These are phyloP conservation scores for Decorospora gaudefroyi DNA, from an alignment of 2,329 filamentous ascomycete genomes.

Conservation along the genomic window DNA sequence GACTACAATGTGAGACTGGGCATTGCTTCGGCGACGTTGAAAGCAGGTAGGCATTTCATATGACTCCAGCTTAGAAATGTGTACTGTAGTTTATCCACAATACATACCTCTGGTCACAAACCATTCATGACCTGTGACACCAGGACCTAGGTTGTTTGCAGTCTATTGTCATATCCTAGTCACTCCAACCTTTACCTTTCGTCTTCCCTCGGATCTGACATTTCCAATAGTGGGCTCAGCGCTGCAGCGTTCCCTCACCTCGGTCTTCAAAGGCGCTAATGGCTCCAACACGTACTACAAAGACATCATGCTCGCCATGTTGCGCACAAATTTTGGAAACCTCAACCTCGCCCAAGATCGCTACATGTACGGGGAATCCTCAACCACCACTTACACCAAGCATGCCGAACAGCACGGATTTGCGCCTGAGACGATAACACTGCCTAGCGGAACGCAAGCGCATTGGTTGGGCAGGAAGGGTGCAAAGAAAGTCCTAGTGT, in stretches of 20 bases:
- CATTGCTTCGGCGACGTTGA: constrained; percentile 38
- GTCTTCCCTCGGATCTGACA: too few relatives aligned
- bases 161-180: too few relatives aligned
- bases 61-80: background rate
- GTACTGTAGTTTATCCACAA: too few relatives aligned
- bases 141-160: too few relatives aligned
- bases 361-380: constrained; percentile 36
- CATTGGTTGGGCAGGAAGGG: constrained; percentile 53
- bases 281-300: constrained; percentile 46
- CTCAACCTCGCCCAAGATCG: constrained; percentile 42
- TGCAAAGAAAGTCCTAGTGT: constrained; percentile 51
- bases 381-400: constrained; percentile 42
- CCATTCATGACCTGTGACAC: too few relatives aligned
- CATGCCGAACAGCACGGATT: constrained; percentile 45
- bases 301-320: constrained; percentile 40
- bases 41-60: constrained; percentile 32
- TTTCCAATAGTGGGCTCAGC: constrained; percentile 36
- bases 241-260: constrained; percentile 39
- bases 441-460: constrained; percentile 50
- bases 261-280: constrained; percentile 46
- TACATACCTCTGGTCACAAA: too few relatives aligned
- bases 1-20: constrained; percentile 38
- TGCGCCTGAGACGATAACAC: constrained; percentile 46
- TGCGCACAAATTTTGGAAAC: constrained; percentile 39
- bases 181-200: too few relatives aligned